Evolutionary conservation across 306 rosid species (phyloP).

Genomic region (Prunus dulcis): DNA sequence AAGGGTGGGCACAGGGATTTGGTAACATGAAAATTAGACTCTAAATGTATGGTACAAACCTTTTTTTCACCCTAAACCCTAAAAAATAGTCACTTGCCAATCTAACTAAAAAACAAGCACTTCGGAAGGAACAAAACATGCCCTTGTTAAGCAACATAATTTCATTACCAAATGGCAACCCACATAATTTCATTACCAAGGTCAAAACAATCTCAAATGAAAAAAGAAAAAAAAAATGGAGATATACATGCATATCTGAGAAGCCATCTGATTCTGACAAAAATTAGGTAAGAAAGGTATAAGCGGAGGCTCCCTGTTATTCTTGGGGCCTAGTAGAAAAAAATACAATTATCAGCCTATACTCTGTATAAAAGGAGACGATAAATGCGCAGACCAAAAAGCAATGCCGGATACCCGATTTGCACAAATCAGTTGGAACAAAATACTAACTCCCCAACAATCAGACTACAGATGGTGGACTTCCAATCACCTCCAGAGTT

Average conservation of each 20-base stretch:
- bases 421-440: conserved; percentile 30
- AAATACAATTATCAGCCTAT: conserved; percentile 13
- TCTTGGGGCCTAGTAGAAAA: conserved; percentile 29
- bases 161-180: neutral
- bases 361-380: conserved; percentile 6
- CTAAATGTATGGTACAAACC: no score
- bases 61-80: no score
- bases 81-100: no score
- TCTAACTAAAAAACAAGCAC: no score
- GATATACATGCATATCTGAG: conserved; percentile 2
- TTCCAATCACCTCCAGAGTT: conserved; percentile 35
- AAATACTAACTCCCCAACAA: conserved; percentile 28
- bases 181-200: neutral
- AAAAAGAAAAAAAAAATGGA: no score
- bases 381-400: conserved; percentile 11
- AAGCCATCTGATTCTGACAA: conserved; percentile 7
- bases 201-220: neutral
- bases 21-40: no score
- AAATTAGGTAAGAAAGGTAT: conserved; percentile 1
- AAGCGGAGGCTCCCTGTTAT: conserved; percentile 13
- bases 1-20: no score
- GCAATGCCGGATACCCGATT: conserved; percentile 27
- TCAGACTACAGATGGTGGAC: conserved; percentile 38
- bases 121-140: no score
- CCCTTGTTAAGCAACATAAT: no score